Conservation (phyloP, 1,284 basidiomycete species). For the Ceratobasidium papillatum region DNA sequence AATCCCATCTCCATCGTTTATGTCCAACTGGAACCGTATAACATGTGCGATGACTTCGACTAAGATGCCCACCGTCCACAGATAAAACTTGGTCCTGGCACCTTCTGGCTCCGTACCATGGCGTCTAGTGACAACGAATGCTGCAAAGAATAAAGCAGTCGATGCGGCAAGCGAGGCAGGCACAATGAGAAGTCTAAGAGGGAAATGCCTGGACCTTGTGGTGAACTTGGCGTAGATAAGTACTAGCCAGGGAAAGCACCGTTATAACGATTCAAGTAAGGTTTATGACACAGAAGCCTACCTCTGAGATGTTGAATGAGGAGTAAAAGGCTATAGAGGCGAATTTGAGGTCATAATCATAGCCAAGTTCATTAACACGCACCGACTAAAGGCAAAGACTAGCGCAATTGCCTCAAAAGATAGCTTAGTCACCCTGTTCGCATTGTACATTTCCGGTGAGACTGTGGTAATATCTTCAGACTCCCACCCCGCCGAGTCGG, state of each 20-base stretch:
- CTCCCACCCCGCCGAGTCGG: not conserved
- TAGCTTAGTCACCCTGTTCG: not conserved
- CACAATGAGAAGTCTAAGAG: constrained; percentile 7
- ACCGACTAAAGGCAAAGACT: constrained; percentile 26
- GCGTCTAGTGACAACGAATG: not conserved
- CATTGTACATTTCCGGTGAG: not conserved
- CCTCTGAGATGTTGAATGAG: constrained; percentile 28
- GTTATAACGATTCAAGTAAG: not conserved
- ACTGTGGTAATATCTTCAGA: not conserved
- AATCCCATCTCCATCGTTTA: not conserved
- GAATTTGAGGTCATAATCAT: not conserved
- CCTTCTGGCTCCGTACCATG: not conserved
- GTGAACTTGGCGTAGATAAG: constrained; percentile 10
- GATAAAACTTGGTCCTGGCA: constrained; percentile 4
- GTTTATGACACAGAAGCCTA: not conserved
- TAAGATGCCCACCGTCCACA: constrained; percentile 2
- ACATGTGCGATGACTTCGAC: constrained; percentile 21
- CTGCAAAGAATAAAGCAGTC: constrained; percentile 1
- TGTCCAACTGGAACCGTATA: constrained; percentile 14
- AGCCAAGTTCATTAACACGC: not conserved
- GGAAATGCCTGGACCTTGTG: not conserved
- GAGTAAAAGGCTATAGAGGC: not conserved
- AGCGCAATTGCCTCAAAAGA: constrained; percentile 22
- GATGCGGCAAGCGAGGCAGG: constrained; percentile 1
- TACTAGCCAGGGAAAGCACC: not conserved